Evolutionary conservation across 1,284 basidiomycete genomes (phyloP), one percentile per base, ranked within the genome.

Genomic region (Boletellus sp.): DNA sequence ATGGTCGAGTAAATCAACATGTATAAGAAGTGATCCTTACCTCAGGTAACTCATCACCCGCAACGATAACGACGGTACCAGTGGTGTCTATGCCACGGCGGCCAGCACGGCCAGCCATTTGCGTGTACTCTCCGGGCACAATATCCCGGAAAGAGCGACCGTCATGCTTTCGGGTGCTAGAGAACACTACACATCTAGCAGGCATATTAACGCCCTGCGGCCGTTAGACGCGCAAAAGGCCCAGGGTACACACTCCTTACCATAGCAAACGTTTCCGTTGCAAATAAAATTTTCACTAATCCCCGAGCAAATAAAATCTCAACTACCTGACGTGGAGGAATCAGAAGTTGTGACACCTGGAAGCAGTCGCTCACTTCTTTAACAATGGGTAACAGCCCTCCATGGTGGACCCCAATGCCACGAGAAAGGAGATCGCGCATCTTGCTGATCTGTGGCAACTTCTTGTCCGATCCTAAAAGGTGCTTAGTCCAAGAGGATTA

Each of bases 221-320:
- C 35, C 32, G 40, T 49, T 39, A 51, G 44, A 40, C 19, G 37
- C 19, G 32, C 29, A 43, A 10, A 46, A 29, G 47, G 2, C 19
- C 35, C 25, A 40, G 13, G 29, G 43, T 25, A n/a, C n/a, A n/a
- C 25, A 17, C 10, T 32, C 40, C 76, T 50, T 49, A 92, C 92
- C 96, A 99, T 99, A 0, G 96, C 96, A 66, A 99, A 99, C 0
- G 96, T 99, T 69, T 99, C 96, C 0, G 96, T 99, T 0, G 96
- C 96, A 62, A 99, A 99, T 9, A 99, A 72, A 14, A 98, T 86
- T 69, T 99, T 99, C 49, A 99, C 95, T 30, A 99, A 74, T 19
- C 96, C 96, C 27, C 94, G 82, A 8, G 94, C 90, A 63, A 99
- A 99, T 14, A 99, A 76, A 34, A 99, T 87, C 66, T 99, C 95